A percentile compares a stretch with the other conserved stretches of the same genome.
Conservation (phyloP, 305 asterid species). For the Solanum hybrid region DNA sequence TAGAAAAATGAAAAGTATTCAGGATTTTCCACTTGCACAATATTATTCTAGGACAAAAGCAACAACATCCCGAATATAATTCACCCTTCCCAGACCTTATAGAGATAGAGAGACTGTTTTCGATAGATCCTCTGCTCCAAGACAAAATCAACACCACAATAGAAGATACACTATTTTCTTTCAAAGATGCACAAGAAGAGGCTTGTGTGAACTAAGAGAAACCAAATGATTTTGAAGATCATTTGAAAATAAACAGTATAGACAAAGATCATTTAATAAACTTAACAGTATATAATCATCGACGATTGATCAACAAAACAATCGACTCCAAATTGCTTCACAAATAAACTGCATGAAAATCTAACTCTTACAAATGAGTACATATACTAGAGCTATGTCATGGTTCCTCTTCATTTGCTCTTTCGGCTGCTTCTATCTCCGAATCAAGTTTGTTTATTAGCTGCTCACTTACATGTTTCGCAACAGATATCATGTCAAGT, state of each 20-base stretch:
- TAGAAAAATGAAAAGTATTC: neutral
- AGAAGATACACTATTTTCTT: neutral
- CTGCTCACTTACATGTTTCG: conserved; percentile 60
- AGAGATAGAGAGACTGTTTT: neutral
- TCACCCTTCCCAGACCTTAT: too few species aligned
- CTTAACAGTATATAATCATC: neutral
- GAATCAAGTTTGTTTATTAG: conserved; percentile 58
- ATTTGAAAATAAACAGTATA: neutral
- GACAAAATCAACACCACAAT: neutral
- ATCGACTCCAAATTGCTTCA: neutral
- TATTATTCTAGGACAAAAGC: neutral
- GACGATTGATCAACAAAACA: neutral
- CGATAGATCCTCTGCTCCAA: neutral
- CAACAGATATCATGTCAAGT: conserved; percentile 72
- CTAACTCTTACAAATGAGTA: neutral
- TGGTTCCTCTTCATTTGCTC: conserved; percentile 47
- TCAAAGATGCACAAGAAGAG: neutral
- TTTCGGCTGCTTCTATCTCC: conserved; percentile 83
- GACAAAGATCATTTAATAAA: neutral
- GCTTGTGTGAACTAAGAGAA: neutral
- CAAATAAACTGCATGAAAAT: neutral
- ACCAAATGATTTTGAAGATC: neutral
- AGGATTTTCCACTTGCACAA: neutral
- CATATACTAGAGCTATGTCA: conserved; percentile 17
- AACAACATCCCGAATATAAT: neutral